These are phyloP conservation scores for Daedalea quercina DNA, from an alignment of 768 basidiomycete genomes.

Conservation along the genomic window DNA sequence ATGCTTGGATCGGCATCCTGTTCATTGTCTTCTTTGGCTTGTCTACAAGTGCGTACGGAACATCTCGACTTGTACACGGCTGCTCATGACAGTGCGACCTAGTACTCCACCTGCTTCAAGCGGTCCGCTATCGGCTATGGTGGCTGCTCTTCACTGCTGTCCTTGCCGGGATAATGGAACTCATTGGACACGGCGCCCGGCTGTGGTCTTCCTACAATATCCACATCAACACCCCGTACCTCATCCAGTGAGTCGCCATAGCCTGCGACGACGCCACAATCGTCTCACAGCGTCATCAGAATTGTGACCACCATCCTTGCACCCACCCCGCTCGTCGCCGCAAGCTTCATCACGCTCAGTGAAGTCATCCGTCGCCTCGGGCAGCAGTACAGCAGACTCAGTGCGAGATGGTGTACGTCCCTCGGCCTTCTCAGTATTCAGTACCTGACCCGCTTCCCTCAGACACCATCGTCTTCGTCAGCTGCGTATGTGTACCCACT, in stretches of 20 bases:
- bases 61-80: slow-evolving; percentile 1
- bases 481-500: slow-evolving; percentile 17
- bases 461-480: slow-evolving; percentile 24
- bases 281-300: neutral
- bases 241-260: slow-evolving; percentile 12
- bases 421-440: neutral
- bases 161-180: slow-evolving; percentile 8
- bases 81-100: too few species aligned
- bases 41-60: slow-evolving; percentile 6
- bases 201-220: slow-evolving; percentile 8
- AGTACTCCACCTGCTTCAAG: slow-evolving; percentile 12
- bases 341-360: slow-evolving; percentile 48
- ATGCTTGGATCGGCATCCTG: slow-evolving; percentile 7
- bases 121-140: slow-evolving; percentile 8
- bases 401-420: slow-evolving; percentile 22
- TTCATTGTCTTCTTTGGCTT: slow-evolving; percentile 7
- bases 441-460: neutral
- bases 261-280: too few species aligned
- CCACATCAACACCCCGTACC: slow-evolving; percentile 2
- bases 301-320: slow-evolving; percentile 9
- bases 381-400: slow-evolving; percentile 42
- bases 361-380: slow-evolving; percentile 39
- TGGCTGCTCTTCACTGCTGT: slow-evolving; percentile 9
- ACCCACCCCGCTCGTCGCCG: slow-evolving; percentile 53
- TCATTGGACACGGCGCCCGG: slow-evolving; percentile 11